Evolutionary conservation across 139 green algal species (phyloP), one percentile per base, ranked within the genome.

Genomic region (Diplosphaera chodatii): DNA sequence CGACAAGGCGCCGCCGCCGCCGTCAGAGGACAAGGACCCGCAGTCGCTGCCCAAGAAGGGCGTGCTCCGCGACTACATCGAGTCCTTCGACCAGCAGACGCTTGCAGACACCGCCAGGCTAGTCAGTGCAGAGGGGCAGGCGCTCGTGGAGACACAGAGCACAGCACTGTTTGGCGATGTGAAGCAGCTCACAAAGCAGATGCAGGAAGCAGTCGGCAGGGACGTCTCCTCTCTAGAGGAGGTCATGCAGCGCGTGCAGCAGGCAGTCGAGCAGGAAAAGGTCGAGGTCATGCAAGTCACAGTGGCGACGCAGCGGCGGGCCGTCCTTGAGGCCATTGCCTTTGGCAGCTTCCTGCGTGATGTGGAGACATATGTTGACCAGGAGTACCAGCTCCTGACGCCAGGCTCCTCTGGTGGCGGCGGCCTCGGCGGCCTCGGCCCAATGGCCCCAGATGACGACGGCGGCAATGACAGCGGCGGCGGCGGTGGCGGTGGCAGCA

Each of bases 271-370:
- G 48, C 13, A 59, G 48, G 48, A 59, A 76, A 28, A 77, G 88
- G 37, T n/a, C n/a, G 80, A 96, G 76, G 87, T 74, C 4, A 67
- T 97, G 59, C 82, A 80, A 3, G 83, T 97, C 74, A 90, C 86
- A 5, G 80, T 91, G 32, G 77, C 78, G 22, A 92, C 91, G 3
- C 93, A 97, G 82, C 82, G 93, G 62, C 85, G 94, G 0, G 79
- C 87, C 22, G 92, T 98, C 67, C 82, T 98, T 32, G 94, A 98
- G 77, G 94, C 93, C 15, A 87, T 98, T 3, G 94, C 94, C 20
- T 98, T 94, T 79, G 94, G 94, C 48, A 89, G 87, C 8, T 98
- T 98, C 81, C 81, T 98, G 85, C 74, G 92, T 0, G 93, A 98
- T 70, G 86, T 95, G 27, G 94, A 98, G 87, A 85, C 55, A 8